A percentile compares a stretch with the other conserved stretches of the same genome.
Evolutionary conservation across 2,329 filamentous ascomycete genomes (phyloP).

Genomic region (Arthroderma sp.): DNA sequence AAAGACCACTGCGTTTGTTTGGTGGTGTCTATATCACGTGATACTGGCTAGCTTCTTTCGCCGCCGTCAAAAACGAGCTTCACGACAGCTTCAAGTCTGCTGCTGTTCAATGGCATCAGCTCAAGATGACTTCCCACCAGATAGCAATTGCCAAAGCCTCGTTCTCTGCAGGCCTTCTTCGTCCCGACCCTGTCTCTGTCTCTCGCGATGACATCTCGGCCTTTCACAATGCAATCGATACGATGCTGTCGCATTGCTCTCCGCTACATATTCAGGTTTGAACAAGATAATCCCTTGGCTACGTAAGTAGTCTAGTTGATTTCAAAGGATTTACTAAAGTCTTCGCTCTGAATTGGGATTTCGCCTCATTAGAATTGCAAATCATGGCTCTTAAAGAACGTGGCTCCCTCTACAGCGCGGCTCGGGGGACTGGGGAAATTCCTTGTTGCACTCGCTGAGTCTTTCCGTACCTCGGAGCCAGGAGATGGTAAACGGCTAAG

Average conservation of each 20-base stretch:
- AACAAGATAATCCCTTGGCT: constrained; percentile 19
- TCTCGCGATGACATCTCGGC: constrained; percentile 55
- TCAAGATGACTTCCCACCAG: constrained; percentile 51
- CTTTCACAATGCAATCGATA: constrained; percentile 54
- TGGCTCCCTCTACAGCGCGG: constrained; percentile 54
- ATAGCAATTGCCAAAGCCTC: constrained; percentile 66
- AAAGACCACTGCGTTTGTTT: no score
- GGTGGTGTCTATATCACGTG: no score
- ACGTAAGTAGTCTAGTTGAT: no score
- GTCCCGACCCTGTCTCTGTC: constrained; percentile 58
- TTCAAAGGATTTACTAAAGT: constrained; percentile 24
- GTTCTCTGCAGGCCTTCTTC: constrained; percentile 60
- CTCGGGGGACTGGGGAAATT: constrained; percentile 61
- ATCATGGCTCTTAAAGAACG: constrained; percentile 64
- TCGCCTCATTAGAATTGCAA: constrained; percentile 59
- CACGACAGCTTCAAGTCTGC: no score
- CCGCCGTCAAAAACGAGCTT: no score
- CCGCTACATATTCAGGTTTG: constrained; percentile 81
- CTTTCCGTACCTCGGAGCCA: constrained; percentile 29
- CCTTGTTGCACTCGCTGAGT: constrained; percentile 53
- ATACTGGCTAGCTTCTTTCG: no score
- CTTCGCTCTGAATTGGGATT: constrained; percentile 10
- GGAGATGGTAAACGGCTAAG: constrained; percentile 8
- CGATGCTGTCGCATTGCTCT: constrained; percentile 57
- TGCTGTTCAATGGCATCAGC: no score